Evolutionary conservation across 1,284 basidiomycete species (phyloP).

Genomic region (Anthracocystis panici-leucophaei): DNA sequence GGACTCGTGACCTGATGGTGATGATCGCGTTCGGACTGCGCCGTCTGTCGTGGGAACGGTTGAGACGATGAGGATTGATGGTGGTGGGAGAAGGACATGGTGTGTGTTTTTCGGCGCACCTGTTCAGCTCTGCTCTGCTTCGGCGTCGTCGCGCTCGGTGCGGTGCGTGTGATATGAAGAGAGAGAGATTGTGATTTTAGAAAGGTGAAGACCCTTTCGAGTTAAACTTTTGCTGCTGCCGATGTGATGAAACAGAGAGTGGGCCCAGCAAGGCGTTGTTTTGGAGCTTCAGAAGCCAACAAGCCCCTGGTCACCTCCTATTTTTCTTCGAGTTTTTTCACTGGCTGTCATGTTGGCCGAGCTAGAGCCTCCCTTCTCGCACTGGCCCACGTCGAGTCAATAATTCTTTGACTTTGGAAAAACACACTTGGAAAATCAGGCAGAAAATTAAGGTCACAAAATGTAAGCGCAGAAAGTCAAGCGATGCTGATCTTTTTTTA

Average conservation of each 20-base stretch:
- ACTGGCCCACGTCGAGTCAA: background rate
- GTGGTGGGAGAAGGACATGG: conserved; percentile 30
- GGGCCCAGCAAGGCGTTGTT: background rate
- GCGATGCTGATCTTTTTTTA: too few relatives aligned
- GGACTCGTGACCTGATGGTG: conserved; percentile 3
- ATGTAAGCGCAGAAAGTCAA: background rate
- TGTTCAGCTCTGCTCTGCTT: conserved; percentile 6
- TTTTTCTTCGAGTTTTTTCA: conserved; percentile 13
- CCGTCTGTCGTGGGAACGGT: conserved; percentile 13
- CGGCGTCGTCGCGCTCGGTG: background rate
- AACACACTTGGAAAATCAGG: background rate
- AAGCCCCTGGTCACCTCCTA: conserved; percentile 20
- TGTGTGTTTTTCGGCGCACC: conserved; percentile 1
- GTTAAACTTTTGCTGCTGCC: conserved; percentile 7
- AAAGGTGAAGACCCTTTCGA: conserved; percentile 16
- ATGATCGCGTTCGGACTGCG: background rate
- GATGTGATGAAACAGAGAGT: conserved; percentile 9
- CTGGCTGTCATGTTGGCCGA: conserved; percentile 1
- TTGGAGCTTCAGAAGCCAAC: background rate
- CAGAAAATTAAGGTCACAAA: conserved; percentile 11
- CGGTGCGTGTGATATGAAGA: conserved; percentile 8
- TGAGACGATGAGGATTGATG: conserved; percentile 11
- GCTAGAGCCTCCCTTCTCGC: background rate
- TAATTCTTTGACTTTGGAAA: too few relatives aligned
- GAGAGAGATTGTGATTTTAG: conserved; percentile 27